Evolutionary conservation across 192 early-diverging fungal genomes (phyloP), one percentile per base, ranked within the genome.

Genomic region (Backusella westeae): DNA sequence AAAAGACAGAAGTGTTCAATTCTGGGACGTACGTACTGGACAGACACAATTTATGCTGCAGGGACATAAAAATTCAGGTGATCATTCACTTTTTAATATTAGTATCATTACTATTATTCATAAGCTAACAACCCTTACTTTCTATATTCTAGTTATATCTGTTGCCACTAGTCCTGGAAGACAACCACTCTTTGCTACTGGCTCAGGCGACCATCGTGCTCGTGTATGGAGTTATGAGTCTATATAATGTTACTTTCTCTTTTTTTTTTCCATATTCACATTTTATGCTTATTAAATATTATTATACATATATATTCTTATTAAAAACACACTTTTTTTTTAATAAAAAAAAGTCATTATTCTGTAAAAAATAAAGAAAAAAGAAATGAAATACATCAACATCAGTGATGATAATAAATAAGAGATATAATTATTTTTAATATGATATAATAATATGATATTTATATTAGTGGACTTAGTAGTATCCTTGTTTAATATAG

Each of bases 31-130:
- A 36, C 87, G 85, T 41, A 89, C 87, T 6, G 89, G 84, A 35
- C 85, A 89, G 75, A 91, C 88, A 34, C 91, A 93, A 77, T 93
- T 93, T 73, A 93, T 94, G 92, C 84, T 99, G 71, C 94, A 94
- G 77, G 98, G 98, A 35, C 98, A 99, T 80, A 97, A 97, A 84
- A 98, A 99, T 82, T 98, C 97, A 73, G 93, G 93, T 94, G 79
- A 63, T 69, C 19, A 67, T 67, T n/a, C 1, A 39, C 38, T 9
- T 39, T 39, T 39, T 39, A 39, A 0, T 39, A 39, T 39, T 39
- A 39, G 6, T 39, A 39, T 39, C 34, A 66, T 66, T 34, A 21
- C n/a, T 53, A 21, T 53, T 53, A 21, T 9, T 21, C 8, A 21
- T 56, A 56, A 56, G 6, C 8, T 21, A 21, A 39, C 38, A 39